Evolutionary conservation across 2,329 filamentous ascomycete species (phyloP), one percentile per base, ranked within the genome.

Genomic region (Aureobasidium sp.): DNA sequence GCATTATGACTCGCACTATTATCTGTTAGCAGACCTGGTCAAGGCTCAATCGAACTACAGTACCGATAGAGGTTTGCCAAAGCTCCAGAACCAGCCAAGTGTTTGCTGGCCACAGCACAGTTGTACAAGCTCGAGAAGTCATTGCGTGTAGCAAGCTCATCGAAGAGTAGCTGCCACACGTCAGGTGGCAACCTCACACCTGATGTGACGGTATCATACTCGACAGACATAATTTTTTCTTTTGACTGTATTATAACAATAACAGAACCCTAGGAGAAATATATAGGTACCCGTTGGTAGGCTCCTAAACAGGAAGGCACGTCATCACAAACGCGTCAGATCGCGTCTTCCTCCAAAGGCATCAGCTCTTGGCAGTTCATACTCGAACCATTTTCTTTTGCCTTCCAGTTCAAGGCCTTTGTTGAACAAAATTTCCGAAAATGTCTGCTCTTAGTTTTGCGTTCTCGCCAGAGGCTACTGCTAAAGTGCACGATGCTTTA

Each of bases 401-500:
- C 9, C 48, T 37, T 43, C 26, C 20, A 7, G 12, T 17, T 7
- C 26, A 32, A 20, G 26, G 8, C 15, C 15, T 20, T 12, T n/a
- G 1, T 43, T 20, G 8, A 43, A 8, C 24, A 12, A n/a, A 10
- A 13, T 10, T 10, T 17, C 1, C 29, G 37, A 3, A 52, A 57
- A 80, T 80, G 78, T 72, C 78, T n/a, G 69, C 75, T 10, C 71
- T 92, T 63, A 86, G 81, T 64, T 92, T 92, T 71, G 88, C 87
- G 0, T 78, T 93, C 60, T 88, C 82, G 68, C 88, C 89, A 62
- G 88, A 92, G 67, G 87, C 87, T 36, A 84, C 90, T 47, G 79
- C 81, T 7, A 84, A 83, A 53, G 78, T 93, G 48, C 87, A 90
- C 68, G 89, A 92, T 73, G 82, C 86, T 27, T 81, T 93, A 62